A percentile compares a stretch with the other conserved stretches of the same genome.
Conservation (phyloP, 139 green algal genomes). For the Chlamydomonas incerta region DNA sequence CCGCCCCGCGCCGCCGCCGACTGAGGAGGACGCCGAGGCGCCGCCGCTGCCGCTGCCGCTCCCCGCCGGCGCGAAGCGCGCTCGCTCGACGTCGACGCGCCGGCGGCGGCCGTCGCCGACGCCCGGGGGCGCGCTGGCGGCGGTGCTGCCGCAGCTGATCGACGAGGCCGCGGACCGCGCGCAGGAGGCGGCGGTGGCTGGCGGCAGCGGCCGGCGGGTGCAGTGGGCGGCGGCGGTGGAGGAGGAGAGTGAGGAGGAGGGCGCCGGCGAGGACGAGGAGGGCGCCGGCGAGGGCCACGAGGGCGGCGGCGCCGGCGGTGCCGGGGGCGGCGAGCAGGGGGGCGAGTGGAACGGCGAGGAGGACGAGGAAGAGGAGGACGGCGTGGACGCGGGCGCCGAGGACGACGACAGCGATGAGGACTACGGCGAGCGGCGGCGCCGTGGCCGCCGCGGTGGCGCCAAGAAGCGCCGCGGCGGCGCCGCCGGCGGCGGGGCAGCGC, state of each 20-base stretch:
- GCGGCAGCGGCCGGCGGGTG: not conserved
- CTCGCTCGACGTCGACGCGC: not conserved
- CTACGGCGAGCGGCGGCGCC: not conserved
- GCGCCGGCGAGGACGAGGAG: not conserved
- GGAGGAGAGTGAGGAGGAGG: not conserved
- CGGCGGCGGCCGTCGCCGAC: not conserved
- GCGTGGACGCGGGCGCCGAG: not conserved
- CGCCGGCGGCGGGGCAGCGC: not conserved
- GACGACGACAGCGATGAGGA: constrained; percentile 20
- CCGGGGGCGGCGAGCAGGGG: not conserved
- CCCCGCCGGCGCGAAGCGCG: too few relatives aligned
- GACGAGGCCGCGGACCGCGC: not conserved
- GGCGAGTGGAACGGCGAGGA: not conserved
- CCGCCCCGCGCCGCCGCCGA: not conserved
- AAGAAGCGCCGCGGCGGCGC: not conserved
- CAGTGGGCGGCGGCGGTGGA: not conserved
- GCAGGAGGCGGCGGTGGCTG: not conserved
- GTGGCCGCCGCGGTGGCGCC: not conserved
- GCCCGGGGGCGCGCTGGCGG: not conserved
- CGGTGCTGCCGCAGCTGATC: not conserved
- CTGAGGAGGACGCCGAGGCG: not conserved
- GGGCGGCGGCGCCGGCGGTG: not conserved
- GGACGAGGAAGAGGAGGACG: constrained; percentile 8
- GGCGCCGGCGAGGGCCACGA: not conserved
- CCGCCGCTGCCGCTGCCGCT: not conserved